Evolutionary conservation across 495 filamentous ascomycete genomes (phyloP), one percentile per base, ranked within the genome.

Genomic region (Hamigera avellanea): DNA sequence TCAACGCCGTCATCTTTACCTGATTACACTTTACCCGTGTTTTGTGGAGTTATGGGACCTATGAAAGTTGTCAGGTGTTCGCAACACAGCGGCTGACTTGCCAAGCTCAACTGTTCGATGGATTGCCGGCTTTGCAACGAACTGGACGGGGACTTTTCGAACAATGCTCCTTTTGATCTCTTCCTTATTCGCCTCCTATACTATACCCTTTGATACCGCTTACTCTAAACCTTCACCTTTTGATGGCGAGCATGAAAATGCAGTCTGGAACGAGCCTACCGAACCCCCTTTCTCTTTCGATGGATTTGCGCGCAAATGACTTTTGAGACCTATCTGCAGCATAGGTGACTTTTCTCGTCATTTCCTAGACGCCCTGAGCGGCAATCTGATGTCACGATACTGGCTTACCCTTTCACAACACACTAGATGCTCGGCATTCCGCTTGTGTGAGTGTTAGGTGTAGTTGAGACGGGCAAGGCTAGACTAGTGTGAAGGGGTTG

Each of bases 301-400:
- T 9, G 21, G 9, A 5, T 23, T 9, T 23, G 21, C 21, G 9
- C 4, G 21, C 5, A n/a, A 23, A 9, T 23, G 21, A 23, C 9
- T 4, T 9, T 23, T 23, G 9, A 35, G 43, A 50, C 54, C 61
- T 60, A 54, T 65, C 57, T 50, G 61, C 59, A 48, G 61, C 41
- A 57, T 62, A 54, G 57, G 61, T 53, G 21, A 9, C n/a, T n/a
- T n/a, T n/a, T n/a, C n/a, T n/a, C n/a, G n/a, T n/a, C n/a, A n/a
- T n/a, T n/a, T n/a, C n/a, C n/a, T n/a, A n/a, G n/a, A n/a, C n/a
- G n/a, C n/a, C n/a, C n/a, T n/a, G n/a, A n/a, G n/a, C n/a, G n/a
- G n/a, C n/a, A n/a, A n/a, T n/a, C n/a, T n/a, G n/a, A n/a, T n/a
- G n/a, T n/a, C n/a, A n/a, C n/a, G n/a, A n/a, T n/a, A n/a, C n/a